phyloP scores from a whole-genome alignment of 2,329 filamentous ascomycete genomes.

The Zasmidium citrigriseum region DNA sequence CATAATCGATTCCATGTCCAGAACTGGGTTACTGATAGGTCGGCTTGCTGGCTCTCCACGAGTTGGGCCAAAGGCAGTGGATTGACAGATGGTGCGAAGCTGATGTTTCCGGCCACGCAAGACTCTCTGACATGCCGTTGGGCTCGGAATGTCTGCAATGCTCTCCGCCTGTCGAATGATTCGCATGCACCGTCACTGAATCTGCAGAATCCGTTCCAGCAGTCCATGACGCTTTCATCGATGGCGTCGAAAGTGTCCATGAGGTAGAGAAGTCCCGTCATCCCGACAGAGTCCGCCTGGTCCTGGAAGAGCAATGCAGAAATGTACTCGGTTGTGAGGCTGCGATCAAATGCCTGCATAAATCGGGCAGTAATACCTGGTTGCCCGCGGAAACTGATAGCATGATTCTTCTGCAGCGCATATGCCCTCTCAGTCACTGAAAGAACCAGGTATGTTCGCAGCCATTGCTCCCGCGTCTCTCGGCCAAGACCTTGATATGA shows the following conservation, averaged over 20 bases:
- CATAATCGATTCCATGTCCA: constrained; percentile 47
- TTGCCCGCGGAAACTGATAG: constrained; percentile 45
- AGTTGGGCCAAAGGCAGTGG: constrained; percentile 25
- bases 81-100: constrained; percentile 38
- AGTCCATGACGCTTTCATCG: constrained; percentile 46
- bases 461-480: constrained; percentile 42
- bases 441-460: constrained; percentile 41
- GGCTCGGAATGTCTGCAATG: constrained; percentile 36
- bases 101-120: constrained; percentile 40
- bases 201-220: constrained; percentile 45
- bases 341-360: constrained; percentile 43
- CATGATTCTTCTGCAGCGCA: constrained; percentile 44
- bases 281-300: constrained; percentile 42
- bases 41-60: constrained; percentile 44
- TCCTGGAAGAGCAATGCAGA: constrained; percentile 46
- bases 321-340: constrained; percentile 29
- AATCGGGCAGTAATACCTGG: constrained; percentile 43
- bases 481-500: constrained; percentile 39
- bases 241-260: constrained; percentile 49
- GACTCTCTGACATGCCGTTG: constrained; percentile 26
- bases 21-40: constrained; percentile 45
- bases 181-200: constrained; percentile 33
- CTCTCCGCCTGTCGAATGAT: constrained; percentile 37
- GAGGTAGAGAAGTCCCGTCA: constrained; percentile 45
- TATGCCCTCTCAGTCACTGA: constrained; percentile 41